phyloP scores from a whole-genome alignment of 75 land plant species.

The Picea sitchensis region DNA sequence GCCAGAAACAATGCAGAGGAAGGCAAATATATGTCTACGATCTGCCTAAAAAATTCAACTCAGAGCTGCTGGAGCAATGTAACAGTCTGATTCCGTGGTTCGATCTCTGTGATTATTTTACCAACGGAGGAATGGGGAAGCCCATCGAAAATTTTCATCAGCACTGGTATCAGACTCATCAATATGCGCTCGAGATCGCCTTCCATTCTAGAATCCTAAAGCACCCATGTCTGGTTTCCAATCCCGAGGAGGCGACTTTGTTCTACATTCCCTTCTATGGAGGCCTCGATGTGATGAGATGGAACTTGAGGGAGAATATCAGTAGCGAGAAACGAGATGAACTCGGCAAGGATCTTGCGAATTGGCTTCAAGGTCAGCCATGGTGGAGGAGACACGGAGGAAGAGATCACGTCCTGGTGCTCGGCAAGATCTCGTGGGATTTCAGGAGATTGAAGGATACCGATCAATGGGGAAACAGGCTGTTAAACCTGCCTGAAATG shows the following conservation, averaged over 20 bases:
- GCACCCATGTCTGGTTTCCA: constrained; percentile 51
- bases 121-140: constrained; percentile 45
- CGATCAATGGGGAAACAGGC: constrained; percentile 51
- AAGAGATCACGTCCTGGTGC: constrained; percentile 54
- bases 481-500: constrained; percentile 47
- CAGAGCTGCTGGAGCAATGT: constrained; percentile 11
- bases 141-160: constrained; percentile 19
- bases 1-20: not conserved
- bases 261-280: constrained; percentile 81
- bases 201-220: constrained; percentile 52
- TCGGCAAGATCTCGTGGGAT: constrained; percentile 81
- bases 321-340: constrained; percentile 40
- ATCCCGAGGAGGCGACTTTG: constrained; percentile 39
- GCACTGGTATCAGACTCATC: constrained; percentile 63
- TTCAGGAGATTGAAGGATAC: constrained; percentile 30
- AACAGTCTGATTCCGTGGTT: constrained; percentile 29
- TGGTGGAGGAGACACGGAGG: constrained; percentile 49
- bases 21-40: constrained; percentile 15
- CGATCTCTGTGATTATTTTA: constrained; percentile 43
- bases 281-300: constrained; percentile 64
- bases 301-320: constrained; percentile 59
- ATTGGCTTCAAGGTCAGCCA: constrained; percentile 42
- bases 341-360: constrained; percentile 41
- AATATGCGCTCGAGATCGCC: constrained; percentile 66
- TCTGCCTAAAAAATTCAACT: constrained; percentile 22